A percentile compares a stretch with the other conserved stretches of the same genome.
Conservation (phyloP, 1,284 basidiomycete species). For the Cutaneotrichosporon arboriforme region DNA sequence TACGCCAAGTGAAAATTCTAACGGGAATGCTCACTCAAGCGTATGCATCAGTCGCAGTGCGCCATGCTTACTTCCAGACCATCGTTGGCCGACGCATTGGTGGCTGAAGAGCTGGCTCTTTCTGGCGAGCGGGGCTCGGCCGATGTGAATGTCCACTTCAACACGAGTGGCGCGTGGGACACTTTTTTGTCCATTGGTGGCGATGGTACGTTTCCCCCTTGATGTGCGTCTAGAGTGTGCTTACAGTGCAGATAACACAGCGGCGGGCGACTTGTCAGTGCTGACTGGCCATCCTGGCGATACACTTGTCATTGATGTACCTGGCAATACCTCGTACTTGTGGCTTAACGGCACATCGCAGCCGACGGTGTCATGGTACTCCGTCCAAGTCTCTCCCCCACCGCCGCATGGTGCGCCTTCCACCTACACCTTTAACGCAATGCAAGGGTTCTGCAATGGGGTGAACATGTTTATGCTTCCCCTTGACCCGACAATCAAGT, state of each 20-base stretch:
- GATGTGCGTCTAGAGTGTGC: too few relatives aligned
- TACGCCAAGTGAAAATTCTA: background rate
- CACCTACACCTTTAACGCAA: background rate
- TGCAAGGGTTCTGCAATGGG: background rate
- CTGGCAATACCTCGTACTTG: constrained; percentile 10
- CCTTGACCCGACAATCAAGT: constrained; percentile 1
- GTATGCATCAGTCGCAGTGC: too few relatives aligned
- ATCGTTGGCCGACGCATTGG: too few relatives aligned
- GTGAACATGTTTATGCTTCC: background rate
- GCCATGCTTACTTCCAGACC: too few relatives aligned
- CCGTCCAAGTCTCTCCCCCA: background rate
- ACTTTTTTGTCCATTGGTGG: background rate
- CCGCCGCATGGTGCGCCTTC: background rate
- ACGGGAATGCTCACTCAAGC: background rate
- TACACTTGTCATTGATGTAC: background rate
- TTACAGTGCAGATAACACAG: background rate
- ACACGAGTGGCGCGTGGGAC: background rate
- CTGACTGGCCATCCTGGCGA: constrained; percentile 1
- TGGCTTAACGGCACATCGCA: constrained; percentile 8
- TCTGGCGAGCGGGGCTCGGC: too few relatives aligned
- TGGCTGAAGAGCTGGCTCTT: too few relatives aligned
- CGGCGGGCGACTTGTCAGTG: background rate
- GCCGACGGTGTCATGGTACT: background rate
- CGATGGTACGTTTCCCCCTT: background rate
- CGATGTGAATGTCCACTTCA: too few relatives aligned